phyloP scores from a whole-genome alignment of 441 rosid genomes.

The Erodium trifolium region DNA sequence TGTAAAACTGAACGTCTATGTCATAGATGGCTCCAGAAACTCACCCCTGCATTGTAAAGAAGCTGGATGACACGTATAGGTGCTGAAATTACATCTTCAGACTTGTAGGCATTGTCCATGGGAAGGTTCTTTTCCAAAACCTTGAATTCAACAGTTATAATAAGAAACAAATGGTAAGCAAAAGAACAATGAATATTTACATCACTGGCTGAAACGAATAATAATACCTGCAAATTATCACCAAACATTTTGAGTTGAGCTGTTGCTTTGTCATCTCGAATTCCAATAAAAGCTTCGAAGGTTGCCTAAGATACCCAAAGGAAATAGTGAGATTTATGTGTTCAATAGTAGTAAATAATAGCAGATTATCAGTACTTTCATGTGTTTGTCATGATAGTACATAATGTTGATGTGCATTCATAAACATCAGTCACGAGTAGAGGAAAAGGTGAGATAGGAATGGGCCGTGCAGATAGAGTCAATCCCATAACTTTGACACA shows the following conservation, averaged over 20 bases:
- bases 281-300: constrained; percentile 81
- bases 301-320: constrained; percentile 44
- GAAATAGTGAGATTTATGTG: constrained; percentile 17
- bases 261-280: constrained; percentile 77
- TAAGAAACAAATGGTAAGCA: constrained; percentile 14
- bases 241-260: constrained; percentile 83
- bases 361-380: constrained; percentile 5
- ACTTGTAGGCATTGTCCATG: constrained; percentile 63
- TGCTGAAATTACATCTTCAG: constrained; percentile 68
- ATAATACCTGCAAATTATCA: constrained; percentile 63
- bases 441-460: neutral
- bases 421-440: neutral
- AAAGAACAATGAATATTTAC: neutral
- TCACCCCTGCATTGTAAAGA: constrained; percentile 78
- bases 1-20: neutral
- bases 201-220: constrained; percentile 16
- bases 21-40: constrained; percentile 23
- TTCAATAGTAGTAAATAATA: constrained; percentile 7
- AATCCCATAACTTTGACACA: neutral
- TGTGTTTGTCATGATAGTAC: neutral
- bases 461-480: neutral
- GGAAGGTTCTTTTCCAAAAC: constrained; percentile 87
- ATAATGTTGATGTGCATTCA: neutral
- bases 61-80: constrained; percentile 91
- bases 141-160: constrained; percentile 26